Evolutionary conservation across 2,329 filamentous ascomycete species (phyloP).

Genomic region (Colletotrichum salicis): DNA sequence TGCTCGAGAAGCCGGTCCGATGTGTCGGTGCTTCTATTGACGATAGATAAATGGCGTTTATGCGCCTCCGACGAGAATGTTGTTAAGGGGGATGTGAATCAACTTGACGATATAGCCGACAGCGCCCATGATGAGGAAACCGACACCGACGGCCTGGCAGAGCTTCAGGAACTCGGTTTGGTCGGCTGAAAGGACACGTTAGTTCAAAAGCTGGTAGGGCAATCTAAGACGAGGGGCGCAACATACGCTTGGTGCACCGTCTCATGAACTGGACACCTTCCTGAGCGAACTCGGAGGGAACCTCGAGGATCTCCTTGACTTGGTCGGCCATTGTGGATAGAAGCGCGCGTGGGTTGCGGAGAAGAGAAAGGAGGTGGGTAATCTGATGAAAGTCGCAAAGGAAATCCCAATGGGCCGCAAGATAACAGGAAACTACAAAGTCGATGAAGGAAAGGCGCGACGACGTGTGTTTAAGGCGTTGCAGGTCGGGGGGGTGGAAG

Average conservation of each 20-base stretch:
- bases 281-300: constrained; percentile 72
- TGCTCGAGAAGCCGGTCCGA: constrained; percentile 17
- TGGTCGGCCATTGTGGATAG: constrained; percentile 69
- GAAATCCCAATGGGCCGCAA: constrained; percentile 27
- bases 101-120: constrained; percentile 78
- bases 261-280: constrained; percentile 72
- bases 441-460: constrained; percentile 24
- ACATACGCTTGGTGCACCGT: constrained; percentile 71
- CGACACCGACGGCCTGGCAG: constrained; percentile 72
- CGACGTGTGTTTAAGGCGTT: constrained; percentile 31
- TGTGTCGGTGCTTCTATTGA: constrained; percentile 14
- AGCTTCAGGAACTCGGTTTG: constrained; percentile 57
- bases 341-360: constrained; percentile 27
- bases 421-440: not conserved
- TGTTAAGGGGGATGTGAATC: constrained; percentile 77
- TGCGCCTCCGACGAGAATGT: constrained; percentile 74
- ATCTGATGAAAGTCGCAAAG: constrained; percentile 10
- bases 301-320: constrained; percentile 76
- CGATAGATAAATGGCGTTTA: constrained; percentile 46
- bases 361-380: constrained; percentile 7
- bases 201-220: not conserved
- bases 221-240: not conserved
- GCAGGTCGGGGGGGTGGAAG: constrained; percentile 32
- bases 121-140: constrained; percentile 77
- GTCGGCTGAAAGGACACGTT: constrained; percentile 40